These are phyloP conservation scores for Thelephora aurantiotincta DNA, from an alignment of 768 basidiomycete genomes.

Conservation along the genomic window DNA sequence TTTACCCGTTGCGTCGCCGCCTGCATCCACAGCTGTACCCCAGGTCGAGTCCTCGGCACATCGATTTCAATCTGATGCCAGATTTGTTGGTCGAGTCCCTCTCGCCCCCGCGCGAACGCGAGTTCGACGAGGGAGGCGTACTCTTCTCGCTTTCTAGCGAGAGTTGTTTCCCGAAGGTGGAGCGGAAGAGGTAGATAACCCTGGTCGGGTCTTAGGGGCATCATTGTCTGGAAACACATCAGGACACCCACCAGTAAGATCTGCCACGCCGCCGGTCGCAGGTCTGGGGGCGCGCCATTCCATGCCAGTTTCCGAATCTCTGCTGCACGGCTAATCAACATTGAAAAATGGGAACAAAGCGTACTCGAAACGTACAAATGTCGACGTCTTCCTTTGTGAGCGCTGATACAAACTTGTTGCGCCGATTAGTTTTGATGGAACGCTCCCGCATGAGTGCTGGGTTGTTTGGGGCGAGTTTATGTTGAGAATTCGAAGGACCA, in stretches of 20 bases:
- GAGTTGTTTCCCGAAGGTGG: conserved; percentile 56
- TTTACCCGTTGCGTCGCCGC: conserved; percentile 77
- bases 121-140: conserved; percentile 82
- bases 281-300: conserved; percentile 81
- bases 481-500: conserved; percentile 2
- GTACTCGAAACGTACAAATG: conserved; percentile 40
- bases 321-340: conserved; percentile 23
- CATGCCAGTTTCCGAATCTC: conserved; percentile 87
- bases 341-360: not conserved
- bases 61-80: conserved; percentile 99
- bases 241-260: conserved; percentile 58
- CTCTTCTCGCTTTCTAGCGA: conserved; percentile 85
- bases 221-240: not conserved
- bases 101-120: conserved; percentile 76
- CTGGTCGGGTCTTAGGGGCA: conserved; percentile 23
- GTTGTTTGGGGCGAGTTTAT: not conserved
- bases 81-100: conserved; percentile 86
- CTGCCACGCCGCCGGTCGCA: conserved; percentile 91
- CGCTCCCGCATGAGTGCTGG: conserved; percentile 58
- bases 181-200: conserved; percentile 85
- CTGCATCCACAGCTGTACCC: conserved; percentile 85
- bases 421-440: conserved; percentile 66
- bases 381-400: conserved; percentile 66
- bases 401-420: conserved; percentile 73
- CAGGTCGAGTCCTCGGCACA: conserved; percentile 89